Evolutionary conservation across 352 stramenopile genomes (phyloP).

Genomic region (Pythium sukuiense): DNA sequence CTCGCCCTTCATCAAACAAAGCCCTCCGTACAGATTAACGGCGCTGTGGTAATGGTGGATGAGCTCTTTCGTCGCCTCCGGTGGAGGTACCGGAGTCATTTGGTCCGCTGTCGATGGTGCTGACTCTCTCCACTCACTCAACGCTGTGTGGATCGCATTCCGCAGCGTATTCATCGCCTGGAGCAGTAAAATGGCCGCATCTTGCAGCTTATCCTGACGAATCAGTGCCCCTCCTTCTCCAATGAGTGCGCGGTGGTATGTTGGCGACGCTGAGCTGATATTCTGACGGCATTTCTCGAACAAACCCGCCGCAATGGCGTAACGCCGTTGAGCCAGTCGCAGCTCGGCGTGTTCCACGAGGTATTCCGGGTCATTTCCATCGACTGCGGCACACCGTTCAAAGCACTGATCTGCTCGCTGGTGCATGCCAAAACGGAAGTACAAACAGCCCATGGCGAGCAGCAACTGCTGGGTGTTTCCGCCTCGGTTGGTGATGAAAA

Average conservation of each 20-base stretch:
- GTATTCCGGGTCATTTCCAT: conserved; percentile 41
- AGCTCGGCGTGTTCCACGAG: conserved; percentile 51
- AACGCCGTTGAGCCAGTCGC: conserved; percentile 45
- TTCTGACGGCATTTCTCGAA: conserved; percentile 40
- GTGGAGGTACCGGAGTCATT: not conserved
- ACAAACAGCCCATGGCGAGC: conserved; percentile 54
- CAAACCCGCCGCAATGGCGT: conserved; percentile 30
- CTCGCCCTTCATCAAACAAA: conserved; percentile 56
- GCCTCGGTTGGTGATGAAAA: conserved; percentile 42
- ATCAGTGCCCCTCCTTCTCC: conserved; percentile 43
- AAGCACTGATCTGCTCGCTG: conserved; percentile 51
- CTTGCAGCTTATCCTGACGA: conserved; percentile 43
- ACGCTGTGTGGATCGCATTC: conserved; percentile 20
- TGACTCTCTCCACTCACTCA: not conserved
- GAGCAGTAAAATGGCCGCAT: conserved; percentile 38
- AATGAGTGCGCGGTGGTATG: conserved; percentile 48
- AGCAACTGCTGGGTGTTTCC: conserved; percentile 30
- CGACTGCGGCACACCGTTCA: conserved; percentile 34
- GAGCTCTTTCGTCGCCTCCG: conserved; percentile 21
- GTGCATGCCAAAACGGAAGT: conserved; percentile 53
- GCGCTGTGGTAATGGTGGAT: conserved; percentile 40
- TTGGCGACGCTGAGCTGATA: conserved; percentile 28
- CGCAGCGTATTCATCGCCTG: conserved; percentile 43
- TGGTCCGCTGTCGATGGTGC: not conserved
- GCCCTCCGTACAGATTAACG: conserved; percentile 44